A percentile compares a stretch with the other conserved stretches of the same genome.
phyloP scores from a whole-genome alignment of 2,329 filamentous ascomycete genomes.

The Hymenoscyphus fructigenus region DNA sequence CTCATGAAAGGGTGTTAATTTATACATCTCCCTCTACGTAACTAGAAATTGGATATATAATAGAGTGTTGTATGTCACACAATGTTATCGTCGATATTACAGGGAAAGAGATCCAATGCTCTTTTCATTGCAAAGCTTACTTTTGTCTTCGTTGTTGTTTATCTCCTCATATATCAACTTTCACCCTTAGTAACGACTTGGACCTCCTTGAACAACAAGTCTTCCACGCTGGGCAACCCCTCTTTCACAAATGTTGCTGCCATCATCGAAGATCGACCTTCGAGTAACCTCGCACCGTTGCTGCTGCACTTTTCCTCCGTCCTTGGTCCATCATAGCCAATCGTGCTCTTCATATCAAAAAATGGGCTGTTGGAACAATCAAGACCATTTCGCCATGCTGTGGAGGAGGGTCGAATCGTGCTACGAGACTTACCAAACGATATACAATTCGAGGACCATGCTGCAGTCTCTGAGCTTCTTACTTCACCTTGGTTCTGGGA shows the following conservation, averaged over 20 bases:
- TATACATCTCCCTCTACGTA: no score
- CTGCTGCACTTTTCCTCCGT: constrained; percentile 39
- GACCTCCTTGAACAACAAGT: no score
- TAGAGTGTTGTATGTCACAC: no score
- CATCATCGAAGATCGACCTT: constrained; percentile 37
- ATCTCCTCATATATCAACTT: no score
- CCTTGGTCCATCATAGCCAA: constrained; percentile 43
- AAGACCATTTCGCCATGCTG: constrained; percentile 36
- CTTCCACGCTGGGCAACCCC: no score
- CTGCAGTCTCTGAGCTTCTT: constrained; percentile 35
- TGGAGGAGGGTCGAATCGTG: constrained; percentile 35
- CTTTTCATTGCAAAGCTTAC: no score
- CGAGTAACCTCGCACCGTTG: constrained; percentile 35
- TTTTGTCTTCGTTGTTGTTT: no score
- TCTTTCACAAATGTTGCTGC: constrained; percentile 31
- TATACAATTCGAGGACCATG: constrained; percentile 35
- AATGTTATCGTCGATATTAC: no score
- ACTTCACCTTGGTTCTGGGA: constrained; percentile 33
- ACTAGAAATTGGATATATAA: no score
- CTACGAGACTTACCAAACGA: constrained; percentile 38
- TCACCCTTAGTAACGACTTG: no score
- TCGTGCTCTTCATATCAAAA: constrained; percentile 42
- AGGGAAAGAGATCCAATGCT: no score
- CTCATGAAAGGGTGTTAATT: no score
- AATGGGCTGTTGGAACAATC: constrained; percentile 24